Conservation (phyloP, 2,329 filamentous ascomycete species). For the Zymoseptoria passerinii region DNA sequence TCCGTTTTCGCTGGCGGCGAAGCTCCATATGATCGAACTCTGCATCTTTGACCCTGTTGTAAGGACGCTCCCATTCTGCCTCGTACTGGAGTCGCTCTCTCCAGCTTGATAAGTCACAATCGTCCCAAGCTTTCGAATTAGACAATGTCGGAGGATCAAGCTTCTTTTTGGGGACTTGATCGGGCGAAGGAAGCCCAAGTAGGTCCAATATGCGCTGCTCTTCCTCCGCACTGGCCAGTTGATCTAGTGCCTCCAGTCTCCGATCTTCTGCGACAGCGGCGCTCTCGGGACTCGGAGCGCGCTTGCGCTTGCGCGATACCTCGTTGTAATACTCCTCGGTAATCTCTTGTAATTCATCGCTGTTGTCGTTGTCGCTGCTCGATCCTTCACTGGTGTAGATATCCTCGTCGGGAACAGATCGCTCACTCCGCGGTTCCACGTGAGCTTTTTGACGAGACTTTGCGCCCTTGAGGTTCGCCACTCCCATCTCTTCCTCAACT, state of each 20-base stretch:
- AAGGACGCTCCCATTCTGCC: constrained; percentile 41
- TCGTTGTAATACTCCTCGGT: neutral
- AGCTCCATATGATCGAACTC: neutral
- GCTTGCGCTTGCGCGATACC: constrained; percentile 11
- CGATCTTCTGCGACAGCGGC: constrained; percentile 30
- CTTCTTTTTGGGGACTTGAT: constrained; percentile 18
- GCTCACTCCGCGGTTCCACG: neutral
- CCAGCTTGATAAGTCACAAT: constrained; percentile 35
- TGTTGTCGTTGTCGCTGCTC: neutral
- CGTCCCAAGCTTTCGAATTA: constrained; percentile 24
- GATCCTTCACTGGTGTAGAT: neutral
- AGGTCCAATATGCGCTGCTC: constrained; percentile 40
- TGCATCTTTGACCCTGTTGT: neutral
- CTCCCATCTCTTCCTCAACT: constrained; percentile 35
- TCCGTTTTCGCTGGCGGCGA: neutral
- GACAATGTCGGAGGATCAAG: constrained; percentile 16
- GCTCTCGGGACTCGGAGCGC: constrained; percentile 12
- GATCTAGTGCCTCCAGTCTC: constrained; percentile 43
- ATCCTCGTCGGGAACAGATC: neutral
- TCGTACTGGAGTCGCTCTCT: constrained; percentile 38
- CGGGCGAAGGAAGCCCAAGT: constrained; percentile 29
- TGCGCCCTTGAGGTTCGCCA: neutral
- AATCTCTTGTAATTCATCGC: neutral
- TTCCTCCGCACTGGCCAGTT: constrained; percentile 35
- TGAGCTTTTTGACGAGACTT: neutral